Conservation (phyloP, 805 yeast species). For the Priceomyces carsonii region DNA sequence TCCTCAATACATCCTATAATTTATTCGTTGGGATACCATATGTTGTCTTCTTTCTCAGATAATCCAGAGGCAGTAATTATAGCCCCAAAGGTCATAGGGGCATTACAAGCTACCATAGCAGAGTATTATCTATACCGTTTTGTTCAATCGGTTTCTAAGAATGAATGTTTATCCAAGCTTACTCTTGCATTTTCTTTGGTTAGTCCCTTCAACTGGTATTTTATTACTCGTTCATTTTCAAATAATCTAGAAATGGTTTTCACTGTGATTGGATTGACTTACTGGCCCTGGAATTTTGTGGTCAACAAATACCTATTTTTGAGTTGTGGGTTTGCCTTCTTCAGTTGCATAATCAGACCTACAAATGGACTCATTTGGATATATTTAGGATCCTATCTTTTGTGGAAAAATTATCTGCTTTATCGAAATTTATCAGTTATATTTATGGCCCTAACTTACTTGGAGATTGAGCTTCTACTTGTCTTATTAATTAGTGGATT, state of each 20-base stretch:
- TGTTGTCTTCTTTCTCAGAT: constrained; percentile 25
- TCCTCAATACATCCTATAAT: constrained; percentile 79
- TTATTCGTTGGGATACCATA: constrained; percentile 48
- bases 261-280: constrained; percentile 63
- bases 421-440: not conserved
- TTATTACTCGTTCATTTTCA: constrained; percentile 79
- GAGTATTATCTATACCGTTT: constrained; percentile 62
- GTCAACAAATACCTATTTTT: constrained; percentile 13
- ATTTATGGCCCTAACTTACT: constrained; percentile 15
- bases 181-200: constrained; percentile 53
- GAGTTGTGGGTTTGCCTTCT: constrained; percentile 50
- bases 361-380: constrained; percentile 82
- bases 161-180: constrained; percentile 35
- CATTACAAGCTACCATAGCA: constrained; percentile 65
- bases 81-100: constrained; percentile 71
- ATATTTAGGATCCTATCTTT: constrained; percentile 46
- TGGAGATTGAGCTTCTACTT: constrained; percentile 18
- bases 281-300: constrained; percentile 64
- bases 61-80: constrained; percentile 38
- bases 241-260: constrained; percentile 78
- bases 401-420: constrained; percentile 1
- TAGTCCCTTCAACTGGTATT: constrained; percentile 81
- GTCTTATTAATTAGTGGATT: constrained; percentile 38
- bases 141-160: constrained; percentile 35
- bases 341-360: constrained; percentile 77